These are phyloP conservation scores for Acidiella bohemica DNA, from an alignment of 495 filamentous ascomycete species.

Conservation along the genomic window DNA sequence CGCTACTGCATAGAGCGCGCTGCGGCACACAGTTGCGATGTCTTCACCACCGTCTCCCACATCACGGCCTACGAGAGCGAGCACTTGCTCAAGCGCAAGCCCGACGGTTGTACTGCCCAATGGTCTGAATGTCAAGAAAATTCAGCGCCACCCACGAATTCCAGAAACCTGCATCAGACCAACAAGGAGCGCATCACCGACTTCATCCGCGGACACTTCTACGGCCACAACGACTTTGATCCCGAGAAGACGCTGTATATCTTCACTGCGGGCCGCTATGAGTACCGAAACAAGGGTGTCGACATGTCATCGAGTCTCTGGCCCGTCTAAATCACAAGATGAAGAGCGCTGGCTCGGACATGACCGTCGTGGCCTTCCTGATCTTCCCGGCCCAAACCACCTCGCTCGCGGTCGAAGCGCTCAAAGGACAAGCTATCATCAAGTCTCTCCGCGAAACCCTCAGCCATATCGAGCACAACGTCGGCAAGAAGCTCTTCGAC, in stretches of 20 bases:
- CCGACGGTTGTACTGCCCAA: slow-evolving; percentile 93
- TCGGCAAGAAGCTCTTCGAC: slow-evolving; percentile 89
- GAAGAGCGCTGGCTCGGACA: slow-evolving; percentile 73
- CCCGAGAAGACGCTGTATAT: slow-evolving; percentile 95
- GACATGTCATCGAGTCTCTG: slow-evolving; percentile 97
- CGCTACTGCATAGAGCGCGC: slow-evolving; percentile 95
- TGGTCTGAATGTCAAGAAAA: slow-evolving; percentile 94
- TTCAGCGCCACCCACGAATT: slow-evolving; percentile 98
- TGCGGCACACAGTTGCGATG: slow-evolving; percentile 79
- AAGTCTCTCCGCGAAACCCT: slow-evolving; percentile 91
- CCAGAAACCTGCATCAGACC: slow-evolving; percentile 92
- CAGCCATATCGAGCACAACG: slow-evolving; percentile 73
- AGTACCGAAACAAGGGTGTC: slow-evolving; percentile 95
- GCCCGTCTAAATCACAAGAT: slow-evolving; percentile 88
- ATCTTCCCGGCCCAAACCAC: slow-evolving; percentile 99
- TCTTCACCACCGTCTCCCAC: slow-evolving; percentile 97
- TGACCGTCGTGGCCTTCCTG: slow-evolving; percentile 94
- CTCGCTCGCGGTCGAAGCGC: slow-evolving; percentile 84
- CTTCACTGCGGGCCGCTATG: slow-evolving; percentile 92
- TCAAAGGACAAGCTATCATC: slow-evolving; percentile 93
- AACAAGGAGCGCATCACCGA: slow-evolving; percentile 96
- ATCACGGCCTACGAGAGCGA: slow-evolving; percentile 98
- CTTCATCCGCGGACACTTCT: slow-evolving; percentile 96
- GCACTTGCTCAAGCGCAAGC: slow-evolving; percentile 93
- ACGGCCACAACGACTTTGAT: slow-evolving; percentile 94